Evolutionary conservation across 2,329 filamentous ascomycete species (phyloP), one percentile per base, ranked within the genome.

Genomic region (Atkinsonella hypoxylon): DNA sequence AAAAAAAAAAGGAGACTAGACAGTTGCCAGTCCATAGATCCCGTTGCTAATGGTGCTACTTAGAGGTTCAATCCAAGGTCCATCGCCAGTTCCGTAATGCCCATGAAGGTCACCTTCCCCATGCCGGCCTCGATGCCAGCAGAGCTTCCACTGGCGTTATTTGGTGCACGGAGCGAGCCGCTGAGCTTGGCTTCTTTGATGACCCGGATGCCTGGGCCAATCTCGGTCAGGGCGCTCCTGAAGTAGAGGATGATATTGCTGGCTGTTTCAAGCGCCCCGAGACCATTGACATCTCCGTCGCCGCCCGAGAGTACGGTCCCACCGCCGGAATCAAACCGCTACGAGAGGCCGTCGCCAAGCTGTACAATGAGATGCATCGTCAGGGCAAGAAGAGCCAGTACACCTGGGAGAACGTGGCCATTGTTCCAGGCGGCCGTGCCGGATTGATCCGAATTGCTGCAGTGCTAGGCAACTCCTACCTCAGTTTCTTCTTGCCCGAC

Each of bases 331-430:
- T 96, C 75, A 91, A 89, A 72, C 83, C 88, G 26, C 75, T 97
- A 57, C 79, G 91, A 59, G 86, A 89, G 62, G 91, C 91, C 17
- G 89, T 97, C 43, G 91, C 91, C 52, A 82, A 83, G 53, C 78
- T 97, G 55, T 97, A 97, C 78, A 97, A 97, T 63, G 85, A 85
- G 66, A 87, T 91, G 67, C 91, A 96, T 62, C 83, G 91, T 56
- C 72, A 91, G 70, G 89, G 86, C 62, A 94, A 93, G 72, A 77
- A 82, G 11, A 91, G 85, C 18, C 77, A 94, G 70, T 97, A 97
- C 67, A 94, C 87, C 6, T 96, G 88, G 86, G 91, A 97, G 74
- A 97, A 97, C 67, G 91, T 96, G 17, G 90, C 87, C 66, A 95
- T 97, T 65, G 91, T 97, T 3, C 91, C 91, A 44, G 90, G 90